Percentiles rank a stretch among this genome's conserved stretches.
Evolutionary conservation across 2,329 filamentous ascomycete species (phyloP).

Genomic region (Akanthomyces muscarius): DNA sequence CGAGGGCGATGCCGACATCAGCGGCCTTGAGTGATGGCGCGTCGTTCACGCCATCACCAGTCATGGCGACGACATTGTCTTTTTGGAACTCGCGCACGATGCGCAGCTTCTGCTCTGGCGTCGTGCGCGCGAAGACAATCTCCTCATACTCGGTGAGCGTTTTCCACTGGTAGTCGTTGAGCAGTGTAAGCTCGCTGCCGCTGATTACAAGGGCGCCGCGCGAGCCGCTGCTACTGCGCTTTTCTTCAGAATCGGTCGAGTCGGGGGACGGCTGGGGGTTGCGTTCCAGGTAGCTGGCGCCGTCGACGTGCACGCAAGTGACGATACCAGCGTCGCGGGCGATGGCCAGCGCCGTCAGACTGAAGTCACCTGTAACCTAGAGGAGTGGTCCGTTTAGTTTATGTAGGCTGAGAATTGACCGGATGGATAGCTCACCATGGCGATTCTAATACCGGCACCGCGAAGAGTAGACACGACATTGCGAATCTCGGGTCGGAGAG

Average conservation of each 20-base stretch:
- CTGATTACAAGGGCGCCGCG: conserved; percentile 56
- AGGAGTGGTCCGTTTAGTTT: not conserved
- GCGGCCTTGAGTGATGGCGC: conserved; percentile 75
- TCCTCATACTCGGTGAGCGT: conserved; percentile 62
- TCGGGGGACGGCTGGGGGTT: conserved; percentile 18
- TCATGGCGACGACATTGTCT: conserved; percentile 71
- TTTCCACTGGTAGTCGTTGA: conserved; percentile 68
- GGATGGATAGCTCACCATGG: conserved; percentile 54
- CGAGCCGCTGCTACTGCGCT: conserved; percentile 19
- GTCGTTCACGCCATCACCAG: conserved; percentile 85
- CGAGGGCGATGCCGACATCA: conserved; percentile 79
- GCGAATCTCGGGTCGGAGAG: conserved; percentile 68
- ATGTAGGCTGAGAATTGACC: not conserved
- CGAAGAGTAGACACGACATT: conserved; percentile 63
- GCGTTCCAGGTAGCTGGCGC: conserved; percentile 48
- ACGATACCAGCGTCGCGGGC: conserved; percentile 70
- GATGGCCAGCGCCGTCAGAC: conserved; percentile 69
- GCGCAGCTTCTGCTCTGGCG: conserved; percentile 73
- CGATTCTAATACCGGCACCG: conserved; percentile 67
- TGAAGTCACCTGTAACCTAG: conserved; percentile 70
- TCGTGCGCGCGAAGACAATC: conserved; percentile 71
- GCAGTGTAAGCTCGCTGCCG: conserved; percentile 60
- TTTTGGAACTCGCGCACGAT: conserved; percentile 73
- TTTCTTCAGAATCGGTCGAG: conserved; percentile 23
- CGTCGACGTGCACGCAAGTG: conserved; percentile 50